Evolutionary conservation across 169 alveolate genomes (phyloP).

Genomic region (Plasmodium knowlesi): DNA sequence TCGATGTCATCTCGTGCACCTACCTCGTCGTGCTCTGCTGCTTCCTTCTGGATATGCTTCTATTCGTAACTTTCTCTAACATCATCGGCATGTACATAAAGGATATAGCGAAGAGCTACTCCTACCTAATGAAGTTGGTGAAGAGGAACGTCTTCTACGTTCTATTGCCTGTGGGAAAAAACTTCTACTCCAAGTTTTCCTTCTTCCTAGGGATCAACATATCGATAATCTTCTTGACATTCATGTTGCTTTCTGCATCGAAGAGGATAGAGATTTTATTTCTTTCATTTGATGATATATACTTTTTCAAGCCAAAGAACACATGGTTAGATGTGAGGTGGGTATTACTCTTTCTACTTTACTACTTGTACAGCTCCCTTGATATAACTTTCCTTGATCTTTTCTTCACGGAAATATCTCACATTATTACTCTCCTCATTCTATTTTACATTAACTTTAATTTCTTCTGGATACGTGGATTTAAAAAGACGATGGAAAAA

Average conservation of each 20-base stretch:
- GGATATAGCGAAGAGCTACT: slow-evolving; percentile 23
- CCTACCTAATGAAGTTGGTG: slow-evolving; percentile 13
- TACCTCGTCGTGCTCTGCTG: slow-evolving; percentile 20
- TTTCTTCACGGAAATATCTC: slow-evolving; percentile 10
- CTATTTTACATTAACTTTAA: slow-evolving; percentile 48
- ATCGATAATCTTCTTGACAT: slow-evolving; percentile 9
- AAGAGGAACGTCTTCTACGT: slow-evolving; percentile 31
- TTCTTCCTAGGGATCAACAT: slow-evolving; percentile 22
- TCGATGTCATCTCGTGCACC: slow-evolving; percentile 10
- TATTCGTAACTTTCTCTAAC: slow-evolving; percentile 27
- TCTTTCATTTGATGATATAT: slow-evolving; percentile 35
- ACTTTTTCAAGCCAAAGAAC: background rate
- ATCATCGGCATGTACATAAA: slow-evolving; percentile 43
- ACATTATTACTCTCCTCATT: slow-evolving; percentile 24
- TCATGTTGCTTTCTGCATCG: slow-evolving; percentile 41
- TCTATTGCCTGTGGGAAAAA: slow-evolving; percentile 36
- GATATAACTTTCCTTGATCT: slow-evolving; percentile 14
- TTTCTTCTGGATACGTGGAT: slow-evolving; percentile 60
- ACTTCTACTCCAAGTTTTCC: slow-evolving; percentile 16
- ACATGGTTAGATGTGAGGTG: slow-evolving; percentile 1
- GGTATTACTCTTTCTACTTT: slow-evolving; percentile 24
- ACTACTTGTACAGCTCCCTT: slow-evolving; percentile 12
- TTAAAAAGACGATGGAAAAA: slow-evolving; percentile 37
- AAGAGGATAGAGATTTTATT: slow-evolving; percentile 57
- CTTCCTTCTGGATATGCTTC: slow-evolving; percentile 29